These are phyloP conservation scores for Umbelopsis sp. DNA, from an alignment of 192 early-diverging fungal species.

Conservation along the genomic window DNA sequence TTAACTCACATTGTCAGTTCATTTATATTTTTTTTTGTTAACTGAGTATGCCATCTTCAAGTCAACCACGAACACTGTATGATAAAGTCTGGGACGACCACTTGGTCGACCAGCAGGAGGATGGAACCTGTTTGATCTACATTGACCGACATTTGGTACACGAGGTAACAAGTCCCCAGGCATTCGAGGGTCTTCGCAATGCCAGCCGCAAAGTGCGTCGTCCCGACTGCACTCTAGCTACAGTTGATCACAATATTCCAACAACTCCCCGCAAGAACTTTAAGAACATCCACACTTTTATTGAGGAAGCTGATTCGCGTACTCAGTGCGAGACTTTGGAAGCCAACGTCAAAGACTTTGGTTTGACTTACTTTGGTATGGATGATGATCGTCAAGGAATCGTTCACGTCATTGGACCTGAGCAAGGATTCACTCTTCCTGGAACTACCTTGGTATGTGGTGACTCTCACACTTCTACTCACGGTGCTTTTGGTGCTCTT, in stretches of 20 bases:
- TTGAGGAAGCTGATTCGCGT: constrained; percentile 62
- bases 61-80: constrained; percentile 58
- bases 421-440: constrained; percentile 75
- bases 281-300: constrained; percentile 60
- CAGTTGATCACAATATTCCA: constrained; percentile 80
- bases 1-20: too few relatives aligned
- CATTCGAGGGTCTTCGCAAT: constrained; percentile 69
- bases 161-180: constrained; percentile 70
- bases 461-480: constrained; percentile 75
- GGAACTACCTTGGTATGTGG: constrained; percentile 75
- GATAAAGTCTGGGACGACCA: constrained; percentile 72
- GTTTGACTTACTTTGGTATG: constrained; percentile 67
- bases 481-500: constrained; percentile 74
- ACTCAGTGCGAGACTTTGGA: constrained; percentile 68
- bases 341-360: constrained; percentile 63
- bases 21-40: background rate
- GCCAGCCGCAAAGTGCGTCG: constrained; percentile 59
- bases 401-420: constrained; percentile 75
- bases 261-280: constrained; percentile 50
- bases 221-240: constrained; percentile 65
- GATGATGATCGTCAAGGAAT: constrained; percentile 73
- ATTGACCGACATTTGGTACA: constrained; percentile 76
- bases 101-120: constrained; percentile 54
- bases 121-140: constrained; percentile 68
- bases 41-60: constrained; percentile 16